These are phyloP conservation scores for Lyophyllum decastes DNA, from an alignment of 768 basidiomycete species.

Conservation along the genomic window DNA sequence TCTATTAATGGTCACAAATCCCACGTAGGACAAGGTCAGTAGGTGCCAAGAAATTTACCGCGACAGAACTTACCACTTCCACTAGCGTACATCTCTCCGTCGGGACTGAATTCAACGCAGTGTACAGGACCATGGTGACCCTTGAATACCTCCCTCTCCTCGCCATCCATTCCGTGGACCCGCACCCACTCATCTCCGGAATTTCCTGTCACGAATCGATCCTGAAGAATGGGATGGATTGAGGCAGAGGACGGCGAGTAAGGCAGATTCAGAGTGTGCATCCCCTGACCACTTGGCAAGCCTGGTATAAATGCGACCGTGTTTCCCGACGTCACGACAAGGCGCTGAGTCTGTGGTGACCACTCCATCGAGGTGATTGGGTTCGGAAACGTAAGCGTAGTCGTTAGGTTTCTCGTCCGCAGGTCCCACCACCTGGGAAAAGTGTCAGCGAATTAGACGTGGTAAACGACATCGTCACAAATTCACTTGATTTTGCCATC, in stretches of 20 bases:
- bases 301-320: conserved; percentile 91
- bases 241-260: conserved; percentile 94
- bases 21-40: conserved; percentile 1
- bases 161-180: conserved; percentile 87
- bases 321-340: conserved; percentile 90
- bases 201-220: conserved; percentile 92
- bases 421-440: conserved; percentile 92
- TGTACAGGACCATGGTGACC: conserved; percentile 98
- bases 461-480: background rate
- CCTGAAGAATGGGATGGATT: conserved; percentile 85
- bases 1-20: conserved; percentile 41
- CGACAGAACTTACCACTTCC: conserved; percentile 77
- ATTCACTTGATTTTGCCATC: conserved; percentile 87
- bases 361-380: conserved; percentile 95
- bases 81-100: conserved; percentile 96
- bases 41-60: conserved; percentile 6
- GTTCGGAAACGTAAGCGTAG: conserved; percentile 68
- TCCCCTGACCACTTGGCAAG: conserved; percentile 60
- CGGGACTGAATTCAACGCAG: conserved; percentile 90
- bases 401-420: conserved; percentile 71
- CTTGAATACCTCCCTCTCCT: conserved; percentile 89
- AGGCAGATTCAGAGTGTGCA: conserved; percentile 76
- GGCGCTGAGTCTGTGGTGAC: conserved; percentile 74
- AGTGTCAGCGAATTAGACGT: conserved; percentile 16
- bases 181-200: conserved; percentile 95